Percentiles rank a stretch among this genome's conserved stretches.
phyloP scores from a whole-genome alignment of 2,329 filamentous ascomycete species.

The Trichoderma arundinaceum region DNA sequence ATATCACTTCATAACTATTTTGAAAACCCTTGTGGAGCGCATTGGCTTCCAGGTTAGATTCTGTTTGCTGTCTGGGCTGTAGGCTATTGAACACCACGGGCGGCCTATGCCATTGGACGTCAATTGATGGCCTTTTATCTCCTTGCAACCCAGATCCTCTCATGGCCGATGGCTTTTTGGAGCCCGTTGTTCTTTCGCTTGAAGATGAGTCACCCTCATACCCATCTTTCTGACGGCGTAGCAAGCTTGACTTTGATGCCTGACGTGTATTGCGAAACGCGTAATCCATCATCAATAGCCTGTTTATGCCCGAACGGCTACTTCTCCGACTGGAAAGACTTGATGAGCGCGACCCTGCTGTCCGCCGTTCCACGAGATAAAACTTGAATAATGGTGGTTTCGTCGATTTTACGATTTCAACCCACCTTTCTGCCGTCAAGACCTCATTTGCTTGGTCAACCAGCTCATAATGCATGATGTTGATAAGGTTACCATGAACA shows the following conservation, averaged over 20 bases:
- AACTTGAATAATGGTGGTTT: background rate
- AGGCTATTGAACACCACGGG: background rate
- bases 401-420: background rate
- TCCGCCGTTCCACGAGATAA: background rate
- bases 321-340: conserved; percentile 1
- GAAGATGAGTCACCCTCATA: background rate
- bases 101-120: background rate
- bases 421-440: background rate
- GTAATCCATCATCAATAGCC: background rate
- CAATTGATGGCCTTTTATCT: background rate
- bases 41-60: background rate
- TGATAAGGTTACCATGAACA: background rate
- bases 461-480: background rate
- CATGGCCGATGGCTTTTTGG: background rate
- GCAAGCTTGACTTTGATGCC: background rate
- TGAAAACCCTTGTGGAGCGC: background rate
- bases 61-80: background rate
- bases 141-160: background rate
- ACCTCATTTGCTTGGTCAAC: background rate
- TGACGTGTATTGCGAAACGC: background rate
- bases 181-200: background rate
- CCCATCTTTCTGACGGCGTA: background rate
- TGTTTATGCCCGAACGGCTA: conserved; percentile 5
- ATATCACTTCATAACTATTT: too few species aligned
- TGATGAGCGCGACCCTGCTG: conserved; percentile 2